These are phyloP conservation scores for Coemansia sp. DNA, from an alignment of 192 early-diverging fungal genomes.

Conservation along the genomic window DNA sequence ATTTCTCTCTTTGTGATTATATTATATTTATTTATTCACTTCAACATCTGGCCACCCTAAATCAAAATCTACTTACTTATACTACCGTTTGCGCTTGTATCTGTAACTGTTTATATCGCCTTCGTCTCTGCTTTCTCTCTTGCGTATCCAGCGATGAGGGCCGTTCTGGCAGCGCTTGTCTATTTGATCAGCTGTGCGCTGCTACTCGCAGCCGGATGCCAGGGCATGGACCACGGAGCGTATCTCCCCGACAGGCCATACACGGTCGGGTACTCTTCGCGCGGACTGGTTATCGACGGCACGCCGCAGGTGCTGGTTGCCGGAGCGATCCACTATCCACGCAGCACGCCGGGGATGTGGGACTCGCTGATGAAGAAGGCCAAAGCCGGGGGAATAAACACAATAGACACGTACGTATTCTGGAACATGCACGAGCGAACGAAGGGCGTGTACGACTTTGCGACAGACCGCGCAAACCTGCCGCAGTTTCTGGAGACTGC, in stretches of 20 bases:
- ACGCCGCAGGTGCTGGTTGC: slow-evolving; percentile 43
- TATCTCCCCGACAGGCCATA: slow-evolving; percentile 35
- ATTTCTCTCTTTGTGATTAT: not conserved
- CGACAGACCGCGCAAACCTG: slow-evolving; percentile 57
- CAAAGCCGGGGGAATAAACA: slow-evolving; percentile 58
- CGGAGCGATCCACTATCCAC: slow-evolving; percentile 64
- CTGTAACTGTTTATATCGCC: no score
- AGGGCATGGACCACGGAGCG: not conserved
- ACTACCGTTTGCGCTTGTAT: no score
- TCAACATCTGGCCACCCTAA: no score
- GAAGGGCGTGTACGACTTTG: slow-evolving; percentile 60
- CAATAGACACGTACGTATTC: slow-evolving; percentile 68
- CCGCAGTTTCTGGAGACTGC: slow-evolving; percentile 57
- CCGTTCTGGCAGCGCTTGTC: no score
- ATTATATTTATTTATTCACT: not conserved
- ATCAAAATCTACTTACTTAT: no score
- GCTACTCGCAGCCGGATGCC: no score
- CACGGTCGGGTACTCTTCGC: slow-evolving; percentile 32
- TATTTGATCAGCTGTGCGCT: no score
- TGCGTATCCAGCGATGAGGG: no score
- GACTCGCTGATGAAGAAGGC: slow-evolving; percentile 55
- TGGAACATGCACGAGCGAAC: slow-evolving; percentile 66
- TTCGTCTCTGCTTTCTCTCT: no score
- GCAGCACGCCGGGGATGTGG: slow-evolving; percentile 61
- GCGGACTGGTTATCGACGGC: slow-evolving; percentile 44